Evolutionary conservation across 208 protist genomes (phyloP).

Genomic region (Acanthamoeba healyi): DNA sequence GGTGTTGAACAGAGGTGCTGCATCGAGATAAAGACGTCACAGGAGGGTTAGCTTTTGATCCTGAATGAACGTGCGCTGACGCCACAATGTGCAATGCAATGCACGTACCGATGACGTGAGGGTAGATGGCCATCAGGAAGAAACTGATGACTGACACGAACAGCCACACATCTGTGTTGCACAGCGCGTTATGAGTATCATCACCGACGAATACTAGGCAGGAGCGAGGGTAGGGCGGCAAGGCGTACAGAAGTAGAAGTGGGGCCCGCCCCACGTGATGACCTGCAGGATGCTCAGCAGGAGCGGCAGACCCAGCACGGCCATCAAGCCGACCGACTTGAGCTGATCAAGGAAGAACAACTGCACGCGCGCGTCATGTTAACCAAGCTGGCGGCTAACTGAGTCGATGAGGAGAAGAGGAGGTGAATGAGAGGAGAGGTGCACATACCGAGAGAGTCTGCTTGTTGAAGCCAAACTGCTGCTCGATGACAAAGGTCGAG

Average conservation of each 20-base stretch:
- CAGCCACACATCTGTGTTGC: constrained; percentile 38
- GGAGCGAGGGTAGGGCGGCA: no score
- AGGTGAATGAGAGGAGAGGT: neutral
- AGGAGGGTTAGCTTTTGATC: no score
- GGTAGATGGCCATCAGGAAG: constrained; percentile 49
- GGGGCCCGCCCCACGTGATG: constrained; percentile 31
- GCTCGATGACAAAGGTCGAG: constrained; percentile 47
- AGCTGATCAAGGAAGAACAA: constrained; percentile 23
- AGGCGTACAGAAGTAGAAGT: constrained; percentile 51
- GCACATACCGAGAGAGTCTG: neutral
- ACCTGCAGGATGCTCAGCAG: neutral
- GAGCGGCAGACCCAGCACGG: neutral
- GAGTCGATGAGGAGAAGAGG: no score
- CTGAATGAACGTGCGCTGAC: no score
- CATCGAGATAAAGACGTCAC: neutral
- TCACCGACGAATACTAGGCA: neutral
- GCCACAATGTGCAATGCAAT: no score
- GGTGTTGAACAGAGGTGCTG: constrained; percentile 34
- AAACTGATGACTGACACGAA: constrained; percentile 2
- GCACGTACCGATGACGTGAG: constrained; percentile 40
- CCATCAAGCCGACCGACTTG: constrained; percentile 42
- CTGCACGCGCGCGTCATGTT: neutral
- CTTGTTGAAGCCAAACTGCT: constrained; percentile 61
- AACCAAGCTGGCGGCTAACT: no score
- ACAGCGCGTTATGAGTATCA: no score